Conservation (phyloP, 441 rosid genomes). For the Brassica balearica region DNA sequence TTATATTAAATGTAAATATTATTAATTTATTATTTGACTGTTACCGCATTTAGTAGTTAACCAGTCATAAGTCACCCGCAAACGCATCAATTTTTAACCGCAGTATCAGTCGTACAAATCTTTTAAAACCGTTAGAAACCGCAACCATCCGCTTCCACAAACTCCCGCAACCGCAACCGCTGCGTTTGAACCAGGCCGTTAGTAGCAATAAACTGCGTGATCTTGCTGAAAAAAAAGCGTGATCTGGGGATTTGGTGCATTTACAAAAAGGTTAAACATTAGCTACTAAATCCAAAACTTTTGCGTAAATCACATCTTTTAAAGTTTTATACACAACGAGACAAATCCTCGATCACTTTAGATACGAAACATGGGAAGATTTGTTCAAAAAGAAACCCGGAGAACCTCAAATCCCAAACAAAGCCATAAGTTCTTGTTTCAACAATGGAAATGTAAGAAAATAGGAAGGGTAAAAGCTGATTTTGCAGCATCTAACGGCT, state of each 20-base stretch:
- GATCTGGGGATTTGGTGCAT: too few relatives aligned
- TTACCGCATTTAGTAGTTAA: too few relatives aligned
- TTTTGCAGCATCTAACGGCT: conserved; percentile 33
- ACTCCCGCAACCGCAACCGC: too few relatives aligned
- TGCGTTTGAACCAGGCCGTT: too few relatives aligned
- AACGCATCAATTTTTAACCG: too few relatives aligned
- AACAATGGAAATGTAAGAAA: not conserved
- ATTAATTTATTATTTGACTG: too few relatives aligned
- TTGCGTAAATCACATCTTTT: not conserved
- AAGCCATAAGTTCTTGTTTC: conserved; percentile 30
- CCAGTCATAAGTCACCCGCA: too few relatives aligned
- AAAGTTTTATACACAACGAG: conserved; percentile 17
- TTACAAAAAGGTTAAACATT: not conserved
- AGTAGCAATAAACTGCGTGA: not conserved
- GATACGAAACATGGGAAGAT: conserved; percentile 24
- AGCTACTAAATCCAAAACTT: conserved; percentile 25
- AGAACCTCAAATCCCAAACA: conserved; percentile 34
- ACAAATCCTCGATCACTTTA: conserved; percentile 11
- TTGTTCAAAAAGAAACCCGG: conserved; percentile 33
- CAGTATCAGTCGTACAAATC: too few relatives aligned
- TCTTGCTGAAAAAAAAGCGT: too few relatives aligned
- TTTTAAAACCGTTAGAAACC: too few relatives aligned
- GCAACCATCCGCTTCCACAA: too few relatives aligned
- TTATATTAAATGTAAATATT: too few relatives aligned
- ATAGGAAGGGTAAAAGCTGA: not conserved